These are phyloP conservation scores for Stagonosporopsis rhizophila DNA, from an alignment of 2,329 filamentous ascomycete species.

Conservation along the genomic window DNA sequence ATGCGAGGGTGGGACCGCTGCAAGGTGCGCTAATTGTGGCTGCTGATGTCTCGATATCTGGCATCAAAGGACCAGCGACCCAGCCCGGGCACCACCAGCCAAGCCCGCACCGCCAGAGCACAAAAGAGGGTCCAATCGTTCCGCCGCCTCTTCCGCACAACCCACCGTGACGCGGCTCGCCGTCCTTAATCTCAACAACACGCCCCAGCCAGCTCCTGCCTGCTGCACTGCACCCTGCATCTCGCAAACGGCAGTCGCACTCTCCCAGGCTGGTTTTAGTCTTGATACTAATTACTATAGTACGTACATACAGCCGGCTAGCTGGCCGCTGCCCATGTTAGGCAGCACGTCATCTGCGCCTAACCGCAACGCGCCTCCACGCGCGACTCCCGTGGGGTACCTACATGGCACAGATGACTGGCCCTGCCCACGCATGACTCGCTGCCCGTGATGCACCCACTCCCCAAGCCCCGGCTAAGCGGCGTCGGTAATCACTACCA, in stretches of 20 bases:
- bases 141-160: conserved; percentile 7
- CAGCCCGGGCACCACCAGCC: not conserved
- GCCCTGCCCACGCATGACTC: conserved; percentile 11
- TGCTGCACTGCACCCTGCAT: no score
- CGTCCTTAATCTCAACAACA: conserved; percentile 4
- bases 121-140: conserved; percentile 1
- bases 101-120: not conserved
- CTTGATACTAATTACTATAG: no score
- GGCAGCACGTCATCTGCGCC: conserved; percentile 13
- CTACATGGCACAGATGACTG: conserved; percentile 12
- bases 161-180: conserved; percentile 7
- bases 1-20: conserved; percentile 25
- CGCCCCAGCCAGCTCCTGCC: no score
- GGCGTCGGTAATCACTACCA: no score
- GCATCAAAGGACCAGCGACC: not conserved
- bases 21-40: conserved; percentile 14
- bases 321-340: not conserved
- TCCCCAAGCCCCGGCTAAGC: not conserved
- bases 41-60: conserved; percentile 17
- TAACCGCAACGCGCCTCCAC: conserved; percentile 1
- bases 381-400: conserved; percentile 11
- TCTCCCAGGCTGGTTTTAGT: no score
- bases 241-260: not conserved
- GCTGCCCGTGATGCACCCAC: not conserved
- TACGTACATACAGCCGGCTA: not conserved